These are phyloP conservation scores for Verticillium albo-atrum DNA, from an alignment of 2,329 filamentous ascomycete genomes.

Conservation along the genomic window DNA sequence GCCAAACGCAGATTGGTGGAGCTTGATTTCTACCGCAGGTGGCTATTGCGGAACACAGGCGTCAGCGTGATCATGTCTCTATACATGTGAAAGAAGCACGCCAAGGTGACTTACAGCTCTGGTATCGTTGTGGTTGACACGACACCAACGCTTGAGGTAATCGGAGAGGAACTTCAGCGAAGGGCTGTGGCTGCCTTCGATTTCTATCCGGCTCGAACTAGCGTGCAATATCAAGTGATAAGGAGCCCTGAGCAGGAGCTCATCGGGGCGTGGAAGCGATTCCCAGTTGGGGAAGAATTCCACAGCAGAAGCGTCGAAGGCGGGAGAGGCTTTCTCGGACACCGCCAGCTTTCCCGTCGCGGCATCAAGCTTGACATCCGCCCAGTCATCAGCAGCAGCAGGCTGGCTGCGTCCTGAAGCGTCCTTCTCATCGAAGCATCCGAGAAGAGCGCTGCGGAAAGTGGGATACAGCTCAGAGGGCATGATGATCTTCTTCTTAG, in stretches of 20 bases:
- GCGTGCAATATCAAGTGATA: constrained; percentile 39
- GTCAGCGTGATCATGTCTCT: too few relatives aligned
- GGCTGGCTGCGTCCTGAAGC: constrained; percentile 1
- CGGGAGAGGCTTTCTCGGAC: too few relatives aligned
- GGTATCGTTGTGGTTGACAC: constrained; percentile 28
- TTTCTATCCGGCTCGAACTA: constrained; percentile 26
- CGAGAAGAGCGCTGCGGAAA: constrained; percentile 29
- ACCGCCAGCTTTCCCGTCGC: constrained; percentile 16
- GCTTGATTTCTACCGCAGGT: constrained; percentile 32
- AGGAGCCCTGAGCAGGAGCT: constrained; percentile 41
- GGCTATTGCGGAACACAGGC: too few relatives aligned
- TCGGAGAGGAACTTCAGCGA: constrained; percentile 38
- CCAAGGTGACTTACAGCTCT: not conserved
- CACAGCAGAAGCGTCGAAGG: too few relatives aligned
- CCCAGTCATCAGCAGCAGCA: constrained; percentile 35
- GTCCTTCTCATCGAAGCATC: constrained; percentile 25
- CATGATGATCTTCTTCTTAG: too few relatives aligned
- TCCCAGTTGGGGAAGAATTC: constrained; percentile 35
- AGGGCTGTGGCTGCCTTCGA: constrained; percentile 43
- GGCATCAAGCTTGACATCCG: constrained; percentile 31
- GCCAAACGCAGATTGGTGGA: constrained; percentile 40
- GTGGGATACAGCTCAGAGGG: constrained; percentile 26
- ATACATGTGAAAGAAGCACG: too few relatives aligned
- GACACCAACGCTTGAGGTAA: constrained; percentile 44
- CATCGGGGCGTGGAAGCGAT: constrained; percentile 39